Percentiles rank a stretch among this genome's conserved stretches.
Conservation (phyloP, 345 rosid genomes). For the Linum tenue region DNA sequence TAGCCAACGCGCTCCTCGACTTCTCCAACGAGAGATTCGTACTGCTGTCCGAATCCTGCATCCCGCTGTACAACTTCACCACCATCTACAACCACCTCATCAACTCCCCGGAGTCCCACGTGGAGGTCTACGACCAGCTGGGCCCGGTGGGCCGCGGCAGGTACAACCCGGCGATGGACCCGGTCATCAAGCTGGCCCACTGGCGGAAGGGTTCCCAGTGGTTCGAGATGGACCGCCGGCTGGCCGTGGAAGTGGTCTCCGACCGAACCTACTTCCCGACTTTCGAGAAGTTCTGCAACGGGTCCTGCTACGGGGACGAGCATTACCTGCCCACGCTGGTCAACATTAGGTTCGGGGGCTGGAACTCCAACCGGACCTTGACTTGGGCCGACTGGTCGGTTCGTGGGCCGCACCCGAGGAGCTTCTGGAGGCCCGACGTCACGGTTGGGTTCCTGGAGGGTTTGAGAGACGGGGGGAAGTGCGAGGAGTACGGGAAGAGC, state of each 20-base stretch:
- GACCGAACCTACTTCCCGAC: not conserved
- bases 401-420: not conserved
- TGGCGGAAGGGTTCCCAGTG: not conserved
- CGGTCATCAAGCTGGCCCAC: not conserved
- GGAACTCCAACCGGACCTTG: not conserved
- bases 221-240: not conserved
- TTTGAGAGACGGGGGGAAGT: not conserved
- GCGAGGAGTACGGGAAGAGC: not conserved
- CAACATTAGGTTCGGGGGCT: not conserved
- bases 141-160: not conserved
- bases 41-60: not conserved
- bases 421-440: not conserved
- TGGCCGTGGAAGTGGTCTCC: not conserved
- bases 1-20: slow-evolving; percentile 2
- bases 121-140: not conserved
- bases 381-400: not conserved
- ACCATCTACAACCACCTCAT: slow-evolving; percentile 1
- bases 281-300: not conserved
- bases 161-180: not conserved
- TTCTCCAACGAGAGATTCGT: not conserved
- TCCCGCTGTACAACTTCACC: not conserved
- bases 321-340: not conserved
- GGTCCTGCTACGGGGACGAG: not conserved
- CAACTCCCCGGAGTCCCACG: not conserved
- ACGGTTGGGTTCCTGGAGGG: not conserved